phyloP scores from a whole-genome alignment of 257 asterid species.

The Solanum piurae region DNA sequence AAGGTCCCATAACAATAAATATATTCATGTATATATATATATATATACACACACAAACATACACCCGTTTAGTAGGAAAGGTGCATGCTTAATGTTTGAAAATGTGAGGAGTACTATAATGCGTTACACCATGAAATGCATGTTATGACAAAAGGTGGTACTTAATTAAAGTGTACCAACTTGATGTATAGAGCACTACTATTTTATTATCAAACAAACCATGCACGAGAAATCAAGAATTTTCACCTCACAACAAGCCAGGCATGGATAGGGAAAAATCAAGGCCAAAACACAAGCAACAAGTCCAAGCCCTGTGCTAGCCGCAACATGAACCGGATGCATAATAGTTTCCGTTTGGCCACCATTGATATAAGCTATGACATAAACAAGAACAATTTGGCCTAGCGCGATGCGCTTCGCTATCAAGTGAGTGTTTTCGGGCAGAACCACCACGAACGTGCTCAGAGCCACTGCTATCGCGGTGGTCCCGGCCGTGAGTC shows the following conservation, averaged over 20 bases:
- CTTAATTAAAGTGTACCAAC: background rate
- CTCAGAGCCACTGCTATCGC: slow-evolving; percentile 38
- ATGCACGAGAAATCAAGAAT: background rate
- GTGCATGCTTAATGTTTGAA: background rate
- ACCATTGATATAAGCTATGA: slow-evolving; percentile 45
- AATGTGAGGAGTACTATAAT: background rate
- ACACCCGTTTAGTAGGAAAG: background rate
- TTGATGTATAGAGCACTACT: slow-evolving; percentile 1
- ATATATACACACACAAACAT: background rate
- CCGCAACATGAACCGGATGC: slow-evolving; percentile 70
- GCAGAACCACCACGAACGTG: slow-evolving; percentile 56
- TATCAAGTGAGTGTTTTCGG: slow-evolving; percentile 47
- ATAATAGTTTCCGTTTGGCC: slow-evolving; percentile 31
- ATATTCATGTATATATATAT: background rate
- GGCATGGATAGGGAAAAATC: slow-evolving; percentile 52
- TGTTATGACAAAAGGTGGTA: background rate
- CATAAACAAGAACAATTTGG: slow-evolving; percentile 65
- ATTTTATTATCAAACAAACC: background rate
- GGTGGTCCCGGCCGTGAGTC: slow-evolving; percentile 36
- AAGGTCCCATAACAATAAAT: background rate
- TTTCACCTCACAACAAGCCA: slow-evolving; percentile 60
- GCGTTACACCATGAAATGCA: background rate
- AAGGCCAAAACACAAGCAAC: slow-evolving; percentile 59
- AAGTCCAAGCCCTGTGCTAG: slow-evolving; percentile 70
- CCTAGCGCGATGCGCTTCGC: slow-evolving; percentile 74